Evolutionary conservation across 1,284 basidiomycete genomes (phyloP).

Genomic region (Marasmius fiardii): DNA sequence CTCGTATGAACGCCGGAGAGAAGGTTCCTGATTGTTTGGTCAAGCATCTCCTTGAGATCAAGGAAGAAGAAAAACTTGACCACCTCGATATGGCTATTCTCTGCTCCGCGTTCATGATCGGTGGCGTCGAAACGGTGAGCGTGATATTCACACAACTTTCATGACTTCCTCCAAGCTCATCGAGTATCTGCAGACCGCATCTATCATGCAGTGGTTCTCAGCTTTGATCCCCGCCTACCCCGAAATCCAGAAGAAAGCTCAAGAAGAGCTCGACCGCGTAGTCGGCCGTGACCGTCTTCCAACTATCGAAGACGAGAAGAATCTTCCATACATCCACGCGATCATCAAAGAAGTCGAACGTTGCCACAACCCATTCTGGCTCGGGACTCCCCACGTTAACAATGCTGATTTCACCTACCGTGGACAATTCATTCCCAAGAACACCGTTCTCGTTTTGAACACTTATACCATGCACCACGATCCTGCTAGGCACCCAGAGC

Average conservation of each 20-base stretch:
- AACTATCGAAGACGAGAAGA: constrained; percentile 27
- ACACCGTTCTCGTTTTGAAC: constrained; percentile 35
- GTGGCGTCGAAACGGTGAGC: constrained; percentile 38
- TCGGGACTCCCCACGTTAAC: constrained; percentile 34
- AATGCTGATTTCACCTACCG: constrained; percentile 36
- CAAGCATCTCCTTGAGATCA: constrained; percentile 31
- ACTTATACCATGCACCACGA: constrained; percentile 31
- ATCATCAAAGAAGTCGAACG: constrained; percentile 34
- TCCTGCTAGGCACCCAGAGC: no score
- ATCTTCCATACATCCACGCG: constrained; percentile 32
- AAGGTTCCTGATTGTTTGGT: constrained; percentile 32
- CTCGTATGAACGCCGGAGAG: constrained; percentile 23
- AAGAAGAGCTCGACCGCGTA: constrained; percentile 30
- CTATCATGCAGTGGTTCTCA: constrained; percentile 35
- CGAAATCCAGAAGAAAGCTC: constrained; percentile 27
- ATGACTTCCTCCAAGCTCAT: background rate
- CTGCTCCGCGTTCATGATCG: constrained; percentile 35
- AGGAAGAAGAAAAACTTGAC: constrained; percentile 33
- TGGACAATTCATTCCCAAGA: constrained; percentile 36
- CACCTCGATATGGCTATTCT: constrained; percentile 36
- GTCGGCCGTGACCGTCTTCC: constrained; percentile 31
- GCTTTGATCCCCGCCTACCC: constrained; percentile 30
- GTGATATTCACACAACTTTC: background rate
- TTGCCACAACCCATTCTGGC: constrained; percentile 36
- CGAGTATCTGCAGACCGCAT: constrained; percentile 23